These are phyloP conservation scores for Alectoria sarmentosa DNA, from an alignment of 495 filamentous ascomycete species.

Conservation along the genomic window DNA sequence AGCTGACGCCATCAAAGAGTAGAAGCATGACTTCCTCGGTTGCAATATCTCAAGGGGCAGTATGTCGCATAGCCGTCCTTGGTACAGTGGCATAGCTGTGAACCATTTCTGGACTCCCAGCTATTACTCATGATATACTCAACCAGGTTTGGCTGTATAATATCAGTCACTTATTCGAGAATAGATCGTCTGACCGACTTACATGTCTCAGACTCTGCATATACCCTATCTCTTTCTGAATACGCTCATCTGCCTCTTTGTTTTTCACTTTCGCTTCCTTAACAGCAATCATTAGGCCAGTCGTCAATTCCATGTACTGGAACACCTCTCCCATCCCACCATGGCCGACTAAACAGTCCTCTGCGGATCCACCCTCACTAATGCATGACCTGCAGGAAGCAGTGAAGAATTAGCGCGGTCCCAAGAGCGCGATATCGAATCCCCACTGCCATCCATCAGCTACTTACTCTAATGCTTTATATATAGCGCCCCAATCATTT, in stretches of 20 bases:
- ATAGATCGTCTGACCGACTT: neutral
- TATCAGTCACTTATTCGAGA: neutral
- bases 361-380: too few relatives aligned
- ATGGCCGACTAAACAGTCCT: neutral
- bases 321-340: neutral
- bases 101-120: neutral
- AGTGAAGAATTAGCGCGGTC: too few relatives aligned
- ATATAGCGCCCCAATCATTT: too few relatives aligned
- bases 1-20: neutral
- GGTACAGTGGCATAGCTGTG: constrained; percentile 7
- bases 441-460: too few relatives aligned
- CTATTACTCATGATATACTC: neutral
- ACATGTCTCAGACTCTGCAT: constrained; percentile 4
- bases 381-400: too few relatives aligned
- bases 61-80: neutral
- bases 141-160: neutral
- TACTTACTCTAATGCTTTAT: too few relatives aligned
- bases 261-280: neutral
- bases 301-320: neutral
- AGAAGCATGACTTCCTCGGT: constrained; percentile 6
- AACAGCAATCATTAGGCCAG: constrained; percentile 5
- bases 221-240: neutral
- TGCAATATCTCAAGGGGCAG: neutral
- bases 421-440: too few relatives aligned
- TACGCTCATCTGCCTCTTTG: neutral